These are phyloP conservation scores for Podaxis sp. DNA, from an alignment of 768 basidiomycete genomes.

Conservation along the genomic window DNA sequence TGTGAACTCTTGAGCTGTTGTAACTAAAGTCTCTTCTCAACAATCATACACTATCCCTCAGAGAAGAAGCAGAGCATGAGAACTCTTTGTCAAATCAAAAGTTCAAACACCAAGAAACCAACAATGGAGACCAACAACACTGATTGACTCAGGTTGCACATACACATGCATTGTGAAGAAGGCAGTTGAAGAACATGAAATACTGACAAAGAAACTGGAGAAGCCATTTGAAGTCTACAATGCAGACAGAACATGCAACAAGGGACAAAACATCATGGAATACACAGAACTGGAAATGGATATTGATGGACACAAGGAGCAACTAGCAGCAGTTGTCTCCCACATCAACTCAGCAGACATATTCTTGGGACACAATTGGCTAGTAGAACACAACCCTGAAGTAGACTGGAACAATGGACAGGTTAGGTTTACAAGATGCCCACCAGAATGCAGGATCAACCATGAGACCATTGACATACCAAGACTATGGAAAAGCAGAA, in stretches of 20 bases:
- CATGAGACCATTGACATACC: not conserved
- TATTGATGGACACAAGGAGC: not conserved
- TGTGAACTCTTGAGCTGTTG: no score
- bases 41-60: no score
- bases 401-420: not conserved
- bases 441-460: not conserved
- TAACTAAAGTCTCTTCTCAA: no score
- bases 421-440: not conserved
- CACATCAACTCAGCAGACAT: not conserved
- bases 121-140: no score
- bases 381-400: not conserved
- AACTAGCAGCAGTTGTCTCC: not conserved
- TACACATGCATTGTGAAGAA: no score
- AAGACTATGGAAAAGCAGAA: not conserved
- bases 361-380: not conserved
- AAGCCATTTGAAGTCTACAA: no score
- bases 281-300: not conserved
- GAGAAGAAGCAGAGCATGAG: no score
- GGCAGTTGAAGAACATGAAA: no score
- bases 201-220: no score
- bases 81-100: no score
- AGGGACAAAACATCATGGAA: not conserved
- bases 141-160: no score
- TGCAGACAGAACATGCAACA: not conserved
- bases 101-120: no score